Base-by-base conservation (phyloP, 2,329 filamentous ascomycete species). In the Dryadomyces quercivorus region DNA sequence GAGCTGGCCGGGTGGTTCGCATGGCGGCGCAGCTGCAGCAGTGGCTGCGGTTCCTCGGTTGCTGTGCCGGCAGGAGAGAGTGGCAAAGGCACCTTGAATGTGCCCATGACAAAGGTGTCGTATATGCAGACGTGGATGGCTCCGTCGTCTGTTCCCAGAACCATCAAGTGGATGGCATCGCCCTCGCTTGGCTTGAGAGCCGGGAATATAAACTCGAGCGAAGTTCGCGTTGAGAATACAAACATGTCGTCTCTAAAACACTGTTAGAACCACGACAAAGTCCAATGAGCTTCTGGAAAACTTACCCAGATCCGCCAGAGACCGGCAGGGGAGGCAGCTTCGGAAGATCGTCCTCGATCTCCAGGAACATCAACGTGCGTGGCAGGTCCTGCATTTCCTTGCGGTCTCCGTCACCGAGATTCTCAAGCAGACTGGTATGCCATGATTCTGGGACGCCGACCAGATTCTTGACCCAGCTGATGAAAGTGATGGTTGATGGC, bases 31-130 rank as follows among this genome's bases (percentile, higher is more conserved):
- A 74, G 65, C 13, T 31, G 54, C 5, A 61, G 51, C 54, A 51
- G 57, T 52, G 42, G 59, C 59, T 63, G 64, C 66, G 7, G 3
- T 44, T 20, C 42, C n/a, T 44, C 4, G 5, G 18, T 13, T 5
- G 4, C 15, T 18, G 6, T 43, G 38, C 21, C 38, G 2, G 34
- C 2, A 15, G 15, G 5, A 16, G 15, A 40, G 3, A 13, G 26
- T 4, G 69, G 71, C 2, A 67, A 65, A 31, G 72, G 76, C 55
- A 76, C 75, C 56, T 71, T 66, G 57, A 90, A 83, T 13, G 70
- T 76, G 3, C 89, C 88, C 56, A 94, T 84, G 57, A 86, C 77
- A 62, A 95, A 88, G 6, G 86, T 91, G 66, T 95, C 86, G 65
- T 92, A 92, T 50, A 95, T 88, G 61, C 83, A 88, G 18, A 94